Conservation (phyloP, 2,329 filamentous ascomycete species). For the Microsporum canis region DNA sequence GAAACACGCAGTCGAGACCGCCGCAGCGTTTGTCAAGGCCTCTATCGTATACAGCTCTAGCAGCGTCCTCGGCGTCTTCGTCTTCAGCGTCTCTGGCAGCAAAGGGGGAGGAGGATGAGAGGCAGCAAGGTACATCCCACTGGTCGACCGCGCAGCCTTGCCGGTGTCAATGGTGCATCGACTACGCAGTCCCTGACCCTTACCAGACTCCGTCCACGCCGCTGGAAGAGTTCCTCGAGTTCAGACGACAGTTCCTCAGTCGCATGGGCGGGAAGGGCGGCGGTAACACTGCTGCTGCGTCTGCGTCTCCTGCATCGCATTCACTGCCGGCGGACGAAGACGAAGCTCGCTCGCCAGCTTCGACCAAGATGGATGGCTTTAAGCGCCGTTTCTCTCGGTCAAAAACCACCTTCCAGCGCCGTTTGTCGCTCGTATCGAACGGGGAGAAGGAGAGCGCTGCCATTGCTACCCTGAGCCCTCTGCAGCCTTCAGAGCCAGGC, state of each 20-base stretch:
- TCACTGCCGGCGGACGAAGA: background rate
- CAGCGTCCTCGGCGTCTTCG: background rate
- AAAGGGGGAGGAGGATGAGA: background rate
- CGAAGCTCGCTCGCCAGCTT: slow-evolving; percentile 16
- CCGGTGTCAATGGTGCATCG: background rate
- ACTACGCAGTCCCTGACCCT: background rate
- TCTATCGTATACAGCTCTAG: background rate
- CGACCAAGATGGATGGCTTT: slow-evolving; percentile 17
- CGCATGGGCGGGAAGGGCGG: slow-evolving; percentile 35
- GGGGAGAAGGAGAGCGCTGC: background rate
- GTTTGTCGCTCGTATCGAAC: background rate
- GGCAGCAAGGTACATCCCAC: background rate
- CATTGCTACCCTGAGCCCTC: background rate
- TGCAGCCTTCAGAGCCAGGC: background rate
- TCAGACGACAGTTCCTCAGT: slow-evolving; percentile 46
- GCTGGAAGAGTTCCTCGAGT: background rate
- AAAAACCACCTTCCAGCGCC: background rate
- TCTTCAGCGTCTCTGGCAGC: background rate
- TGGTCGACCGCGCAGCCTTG: background rate
- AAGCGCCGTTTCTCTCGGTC: slow-evolving; percentile 3
- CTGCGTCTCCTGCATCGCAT: background rate
- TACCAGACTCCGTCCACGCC: background rate
- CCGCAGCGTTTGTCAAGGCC: background rate
- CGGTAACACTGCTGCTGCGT: too few relatives aligned
- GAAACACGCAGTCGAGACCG: background rate